Evolutionary conservation across 73 alveolate species (phyloP), one percentile per base, ranked within the genome.

Genomic region (Blepharisma japonicum): DNA sequence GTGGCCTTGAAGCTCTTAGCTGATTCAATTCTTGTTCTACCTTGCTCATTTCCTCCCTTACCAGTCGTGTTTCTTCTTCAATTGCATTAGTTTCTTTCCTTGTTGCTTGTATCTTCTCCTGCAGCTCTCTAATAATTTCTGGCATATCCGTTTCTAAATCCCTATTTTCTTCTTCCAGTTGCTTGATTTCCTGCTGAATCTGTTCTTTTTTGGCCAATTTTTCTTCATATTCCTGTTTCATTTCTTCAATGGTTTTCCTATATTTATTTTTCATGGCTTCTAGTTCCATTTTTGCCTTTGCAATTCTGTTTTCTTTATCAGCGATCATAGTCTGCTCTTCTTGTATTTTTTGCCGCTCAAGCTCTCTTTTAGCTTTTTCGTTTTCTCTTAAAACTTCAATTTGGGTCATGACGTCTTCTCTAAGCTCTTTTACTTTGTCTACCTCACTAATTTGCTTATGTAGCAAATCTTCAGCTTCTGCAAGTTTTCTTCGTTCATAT

Each of bases 401-500:
- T 49, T 94, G 91, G 0, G 86, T 92, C 55, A 83, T 86, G 7
- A 95, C 82, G 49, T 91, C 92, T 50, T 86, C 85, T 70, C 93
- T 88, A 78, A 87, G 79, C 38, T 84, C 92, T 81, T 83, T 91
- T 32, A 95, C 88, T 81, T 93, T 88, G 56, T 84, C 89, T 3
- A 90, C 87, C 47, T 92, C 98, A 45, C 83, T 86, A 68, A 93
- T 88, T 80, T 92, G 84, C 32, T 85, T 49, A 46, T 95, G 88
- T 21, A 96, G 86, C 48, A 88, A 80, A 42, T 87, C 91, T 78
- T 91, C 91, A 49, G 97, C 97, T 72, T 90, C 85, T 66, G 88
- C 95, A 20, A 96, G 90, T 78, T 96, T 96, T 79, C 91, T 74
- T 71, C 94, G 89, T 82, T 96, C 99, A 82, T 94, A 96, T 78